phyloP scores from a whole-genome alignment of 352 stramenopile genomes.

The Pythium coloratum region DNA sequence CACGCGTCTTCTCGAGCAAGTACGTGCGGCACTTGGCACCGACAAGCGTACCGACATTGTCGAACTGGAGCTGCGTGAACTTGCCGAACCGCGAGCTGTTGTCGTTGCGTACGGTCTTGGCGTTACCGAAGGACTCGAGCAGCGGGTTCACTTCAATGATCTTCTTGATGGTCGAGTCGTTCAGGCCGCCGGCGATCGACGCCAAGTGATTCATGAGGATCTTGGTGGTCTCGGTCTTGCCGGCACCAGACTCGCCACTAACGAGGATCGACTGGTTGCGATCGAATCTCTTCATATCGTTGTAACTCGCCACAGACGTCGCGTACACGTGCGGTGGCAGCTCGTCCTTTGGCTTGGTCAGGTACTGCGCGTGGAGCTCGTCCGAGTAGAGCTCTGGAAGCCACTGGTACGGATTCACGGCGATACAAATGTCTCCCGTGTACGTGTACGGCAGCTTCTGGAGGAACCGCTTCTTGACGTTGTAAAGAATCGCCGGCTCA shows the following conservation, averaged over 20 bases:
- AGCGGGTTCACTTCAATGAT: slow-evolving; percentile 84
- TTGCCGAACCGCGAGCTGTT: slow-evolving; percentile 56
- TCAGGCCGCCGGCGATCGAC: slow-evolving; percentile 59
- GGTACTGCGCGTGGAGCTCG: slow-evolving; percentile 64
- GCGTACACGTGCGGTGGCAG: slow-evolving; percentile 71
- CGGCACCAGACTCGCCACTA: slow-evolving; percentile 81
- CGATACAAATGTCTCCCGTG: slow-evolving; percentile 96
- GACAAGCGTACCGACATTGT: slow-evolving; percentile 57
- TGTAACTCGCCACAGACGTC: slow-evolving; percentile 68
- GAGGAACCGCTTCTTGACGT: slow-evolving; percentile 86
- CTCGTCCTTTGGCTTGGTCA: slow-evolving; percentile 56
- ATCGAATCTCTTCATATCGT: slow-evolving; percentile 58
- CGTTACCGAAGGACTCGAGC: slow-evolving; percentile 84
- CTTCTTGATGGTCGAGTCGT: slow-evolving; percentile 78
- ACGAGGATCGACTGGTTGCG: slow-evolving; percentile 88
- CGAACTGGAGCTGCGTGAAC: slow-evolving; percentile 63
- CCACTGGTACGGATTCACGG: slow-evolving; percentile 96
- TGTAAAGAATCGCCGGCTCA: slow-evolving; percentile 91
- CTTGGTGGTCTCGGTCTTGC: slow-evolving; percentile 90
- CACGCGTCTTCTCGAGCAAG: slow-evolving; percentile 92
- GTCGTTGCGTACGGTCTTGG: slow-evolving; percentile 54
- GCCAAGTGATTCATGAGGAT: slow-evolving; percentile 90
- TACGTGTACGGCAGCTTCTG: slow-evolving; percentile 94
- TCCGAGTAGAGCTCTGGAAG: slow-evolving; percentile 85
- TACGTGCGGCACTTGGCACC: slow-evolving; percentile 87